Evolutionary conservation across 2,329 filamentous ascomycete species (phyloP).

Genomic region (Nothophaeocryptopus gaeumannii): DNA sequence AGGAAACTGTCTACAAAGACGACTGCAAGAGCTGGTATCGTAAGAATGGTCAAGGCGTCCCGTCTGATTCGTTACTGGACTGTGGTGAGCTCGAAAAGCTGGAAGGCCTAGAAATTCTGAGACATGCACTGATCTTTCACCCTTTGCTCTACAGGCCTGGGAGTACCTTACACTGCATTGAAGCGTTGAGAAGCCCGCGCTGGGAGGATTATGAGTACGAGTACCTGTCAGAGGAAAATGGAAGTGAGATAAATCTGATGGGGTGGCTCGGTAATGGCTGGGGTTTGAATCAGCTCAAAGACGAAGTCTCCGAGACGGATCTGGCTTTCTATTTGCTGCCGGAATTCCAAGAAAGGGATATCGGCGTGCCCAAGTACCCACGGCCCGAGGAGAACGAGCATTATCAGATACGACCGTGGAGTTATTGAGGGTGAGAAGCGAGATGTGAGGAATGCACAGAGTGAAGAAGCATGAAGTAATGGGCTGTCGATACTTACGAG

Average conservation of each 20-base stretch:
- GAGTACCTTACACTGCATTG: slow-evolving; percentile 52
- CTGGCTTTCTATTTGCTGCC: slow-evolving; percentile 44
- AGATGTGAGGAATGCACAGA: background rate
- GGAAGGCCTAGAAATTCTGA: no score
- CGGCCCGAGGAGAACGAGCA: slow-evolving; percentile 41
- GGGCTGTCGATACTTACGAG: no score
- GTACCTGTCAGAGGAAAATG: slow-evolving; percentile 32
- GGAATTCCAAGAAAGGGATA: slow-evolving; percentile 36
- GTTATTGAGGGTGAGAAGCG: slow-evolving; percentile 27
- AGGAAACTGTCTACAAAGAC: slow-evolving; percentile 38
- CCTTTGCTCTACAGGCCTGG: slow-evolving; percentile 4
- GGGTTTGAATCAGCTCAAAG: slow-evolving; percentile 55
- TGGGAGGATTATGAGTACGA: slow-evolving; percentile 62
- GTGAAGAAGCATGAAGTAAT: background rate
- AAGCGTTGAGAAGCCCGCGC: slow-evolving; percentile 54
- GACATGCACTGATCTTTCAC: no score
- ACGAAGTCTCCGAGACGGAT: slow-evolving; percentile 36
- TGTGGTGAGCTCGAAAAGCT: slow-evolving; percentile 5
- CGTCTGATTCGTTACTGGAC: slow-evolving; percentile 38
- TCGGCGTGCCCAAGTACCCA: slow-evolving; percentile 31
- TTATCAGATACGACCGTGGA: slow-evolving; percentile 38
- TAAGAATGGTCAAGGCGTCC: slow-evolving; percentile 13
- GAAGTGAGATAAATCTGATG: slow-evolving; percentile 50
- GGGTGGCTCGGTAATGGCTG: slow-evolving; percentile 68
- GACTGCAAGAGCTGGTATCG: slow-evolving; percentile 18